Evolutionary conservation across 495 filamentous ascomycete genomes (phyloP).

Genomic region (Articulospora tetracladia): DNA sequence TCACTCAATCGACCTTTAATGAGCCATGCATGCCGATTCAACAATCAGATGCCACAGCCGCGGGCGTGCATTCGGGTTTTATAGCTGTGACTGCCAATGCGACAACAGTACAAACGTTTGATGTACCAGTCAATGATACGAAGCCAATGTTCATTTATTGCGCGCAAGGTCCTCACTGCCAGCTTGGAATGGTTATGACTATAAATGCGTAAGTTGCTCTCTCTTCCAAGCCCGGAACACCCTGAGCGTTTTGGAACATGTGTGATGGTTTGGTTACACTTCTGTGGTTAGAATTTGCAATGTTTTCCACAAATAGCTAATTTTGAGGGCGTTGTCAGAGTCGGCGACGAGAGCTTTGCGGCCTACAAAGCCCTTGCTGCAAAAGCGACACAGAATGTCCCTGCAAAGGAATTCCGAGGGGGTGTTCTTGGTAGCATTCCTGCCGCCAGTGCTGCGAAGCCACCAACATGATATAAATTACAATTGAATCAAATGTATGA

Average conservation of each 20-base stretch:
- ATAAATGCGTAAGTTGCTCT: conserved; percentile 28
- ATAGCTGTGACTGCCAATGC: conserved; percentile 37
- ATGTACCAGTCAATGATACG: conserved; percentile 39
- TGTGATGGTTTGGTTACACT: not conserved
- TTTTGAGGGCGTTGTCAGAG: not conserved
- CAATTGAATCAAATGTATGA: not conserved
- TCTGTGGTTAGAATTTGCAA: not conserved
- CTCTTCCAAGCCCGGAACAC: not conserved
- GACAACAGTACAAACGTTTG: conserved; percentile 31
- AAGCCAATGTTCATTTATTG: conserved; percentile 51
- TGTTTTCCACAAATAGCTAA: not conserved
- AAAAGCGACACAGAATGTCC: conserved; percentile 4
- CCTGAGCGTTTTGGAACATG: no score
- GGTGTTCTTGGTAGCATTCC: conserved; percentile 12
- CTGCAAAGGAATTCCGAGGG: not conserved
- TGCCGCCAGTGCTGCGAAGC: conserved; percentile 1
- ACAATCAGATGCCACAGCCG: conserved; percentile 32
- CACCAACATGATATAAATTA: conserved; percentile 1
- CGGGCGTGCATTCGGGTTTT: conserved; percentile 61
- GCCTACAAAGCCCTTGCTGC: conserved; percentile 8
- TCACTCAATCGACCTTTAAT: conserved; percentile 62
- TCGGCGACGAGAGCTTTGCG: conserved; percentile 6
- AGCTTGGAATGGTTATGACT: conserved; percentile 45
- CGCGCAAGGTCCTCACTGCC: conserved; percentile 42
- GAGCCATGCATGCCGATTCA: conserved; percentile 58